A percentile compares a stretch with the other conserved stretches of the same genome.
Evolutionary conservation across 2,329 filamentous ascomycete genomes (phyloP).

Genomic region (Verticillium nubilum): DNA sequence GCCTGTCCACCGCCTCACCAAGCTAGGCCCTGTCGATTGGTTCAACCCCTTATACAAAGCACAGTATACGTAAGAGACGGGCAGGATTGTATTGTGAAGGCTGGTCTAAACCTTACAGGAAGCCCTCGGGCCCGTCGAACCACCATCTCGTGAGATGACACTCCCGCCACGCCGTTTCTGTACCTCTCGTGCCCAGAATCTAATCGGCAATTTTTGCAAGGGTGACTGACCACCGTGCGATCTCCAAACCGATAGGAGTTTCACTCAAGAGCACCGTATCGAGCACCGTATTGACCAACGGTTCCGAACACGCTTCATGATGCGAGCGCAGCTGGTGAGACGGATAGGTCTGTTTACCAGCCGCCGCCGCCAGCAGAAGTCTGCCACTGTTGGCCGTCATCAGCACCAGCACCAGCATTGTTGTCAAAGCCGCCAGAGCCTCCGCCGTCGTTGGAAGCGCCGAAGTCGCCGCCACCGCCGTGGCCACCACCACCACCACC

Average conservation of each 20-base stretch:
- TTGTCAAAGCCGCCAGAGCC: neutral
- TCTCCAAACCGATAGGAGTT: neutral
- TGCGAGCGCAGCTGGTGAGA: neutral
- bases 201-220: neutral
- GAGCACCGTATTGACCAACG: neutral
- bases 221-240: neutral
- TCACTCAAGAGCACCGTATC: too few relatives aligned
- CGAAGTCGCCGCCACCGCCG: neutral
- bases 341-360: slow-evolving; percentile 4
- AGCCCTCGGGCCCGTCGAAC: neutral
- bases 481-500: slow-evolving; percentile 2
- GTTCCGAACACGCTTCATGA: neutral
- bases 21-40: too few relatives aligned
- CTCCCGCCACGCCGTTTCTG: neutral
- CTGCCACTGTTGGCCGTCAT: neutral
- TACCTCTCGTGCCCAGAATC: neutral
- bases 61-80: too few relatives aligned
- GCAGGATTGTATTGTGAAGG: too few relatives aligned
- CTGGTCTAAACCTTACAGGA: too few relatives aligned
- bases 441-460: slow-evolving; percentile 2
- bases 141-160: neutral
- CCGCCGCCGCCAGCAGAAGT: neutral
- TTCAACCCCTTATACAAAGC: too few relatives aligned
- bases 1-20: too few relatives aligned
- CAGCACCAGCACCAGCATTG: neutral